Evolutionary conservation across 2,329 filamentous ascomycete genomes (phyloP).

Genomic region (Monosporascus sp.): DNA sequence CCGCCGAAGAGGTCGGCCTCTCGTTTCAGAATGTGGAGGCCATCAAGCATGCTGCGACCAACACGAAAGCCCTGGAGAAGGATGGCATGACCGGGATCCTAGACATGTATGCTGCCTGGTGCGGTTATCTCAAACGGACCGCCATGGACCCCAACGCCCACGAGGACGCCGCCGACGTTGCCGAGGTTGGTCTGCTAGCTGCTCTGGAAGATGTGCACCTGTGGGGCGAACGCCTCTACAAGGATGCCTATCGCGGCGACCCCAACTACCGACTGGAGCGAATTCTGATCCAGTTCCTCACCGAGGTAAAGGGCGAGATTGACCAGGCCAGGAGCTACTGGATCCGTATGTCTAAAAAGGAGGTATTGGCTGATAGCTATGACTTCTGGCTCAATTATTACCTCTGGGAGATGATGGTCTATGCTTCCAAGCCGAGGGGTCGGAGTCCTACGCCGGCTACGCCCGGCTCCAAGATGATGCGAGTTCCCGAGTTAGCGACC

Average conservation of each 20-base stretch:
- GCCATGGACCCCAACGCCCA: conserved; percentile 69
- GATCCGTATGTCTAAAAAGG: conserved; percentile 61
- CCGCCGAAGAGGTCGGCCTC: conserved; percentile 71
- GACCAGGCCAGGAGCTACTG: conserved; percentile 74
- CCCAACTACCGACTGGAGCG: conserved; percentile 83
- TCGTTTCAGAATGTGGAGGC: conserved; percentile 77
- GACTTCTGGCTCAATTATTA: conserved; percentile 96
- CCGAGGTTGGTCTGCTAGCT: conserved; percentile 81
- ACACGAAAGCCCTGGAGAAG: conserved; percentile 75
- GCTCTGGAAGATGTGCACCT: conserved; percentile 82
- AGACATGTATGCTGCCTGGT: conserved; percentile 92
- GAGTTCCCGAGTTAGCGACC: conserved; percentile 69
- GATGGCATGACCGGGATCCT: conserved; percentile 83
- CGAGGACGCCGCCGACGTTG: conserved; percentile 82
- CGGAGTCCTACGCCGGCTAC: conserved; percentile 48
- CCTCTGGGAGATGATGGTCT: conserved; percentile 77
- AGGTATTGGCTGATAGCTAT: conserved; percentile 67
- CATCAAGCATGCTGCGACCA: conserved; percentile 89
- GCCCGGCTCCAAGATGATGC: conserved; percentile 38
- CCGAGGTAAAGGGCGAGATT: conserved; percentile 73
- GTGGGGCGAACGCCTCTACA: conserved; percentile 70
- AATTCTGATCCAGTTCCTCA: conserved; percentile 87
- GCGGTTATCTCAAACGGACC: conserved; percentile 81
- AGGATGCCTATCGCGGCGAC: conserved; percentile 74
- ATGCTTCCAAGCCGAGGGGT: conserved; percentile 44